Evolutionary conservation across 2,329 filamentous ascomycete species (phyloP), one percentile per base, ranked within the genome.

Genomic region (Akanthomyces dipterigenus): DNA sequence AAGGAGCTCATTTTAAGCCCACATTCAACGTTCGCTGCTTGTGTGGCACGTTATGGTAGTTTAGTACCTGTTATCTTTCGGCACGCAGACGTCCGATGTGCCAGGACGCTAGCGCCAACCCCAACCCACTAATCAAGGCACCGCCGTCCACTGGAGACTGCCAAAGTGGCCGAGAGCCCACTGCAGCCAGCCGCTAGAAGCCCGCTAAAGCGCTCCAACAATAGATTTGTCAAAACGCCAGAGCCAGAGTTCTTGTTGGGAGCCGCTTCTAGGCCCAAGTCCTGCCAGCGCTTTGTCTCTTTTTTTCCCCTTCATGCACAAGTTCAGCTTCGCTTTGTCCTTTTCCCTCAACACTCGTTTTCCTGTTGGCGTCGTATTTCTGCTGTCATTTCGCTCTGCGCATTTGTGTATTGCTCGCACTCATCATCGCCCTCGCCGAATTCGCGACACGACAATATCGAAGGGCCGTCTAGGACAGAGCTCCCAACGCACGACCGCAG

Each of bases 111-210:
- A 53, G 49, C 49, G 31, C 20, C 8, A 38, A 24, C 36, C 24
- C 48, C 28, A 31, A 8, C 38, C 53, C 53, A 34, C 53, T 55
- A 55, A 55, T 55, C 53, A 31, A 55, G 53, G 40, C 53, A 55
- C 53, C 8, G 18, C 18, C 20, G 42, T 48, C 54, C 54, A 56
- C 54, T 46, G 38, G 31, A 31, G 38, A 31, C 51, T 28, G 31
- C 31, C 31, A 34, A 34, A 34, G 8, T 34, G 31, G 8, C 31
- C 31, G 31, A 34, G 31, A 34, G 11, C 3, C 54, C 54, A 56
- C 54, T 46, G 26, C 31, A 31, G 38, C 20, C 34, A n/a, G 22
- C 38, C 22, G 18, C 22, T 26, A 38, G 50, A 20, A 54, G 24
- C 53, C 26, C 12, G 54, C 42, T 45, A 54, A 6, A 42, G 6